Base-by-base conservation (phyloP, 2,329 filamentous ascomycete genomes). In the Sporothrix variecibatus region DNA sequence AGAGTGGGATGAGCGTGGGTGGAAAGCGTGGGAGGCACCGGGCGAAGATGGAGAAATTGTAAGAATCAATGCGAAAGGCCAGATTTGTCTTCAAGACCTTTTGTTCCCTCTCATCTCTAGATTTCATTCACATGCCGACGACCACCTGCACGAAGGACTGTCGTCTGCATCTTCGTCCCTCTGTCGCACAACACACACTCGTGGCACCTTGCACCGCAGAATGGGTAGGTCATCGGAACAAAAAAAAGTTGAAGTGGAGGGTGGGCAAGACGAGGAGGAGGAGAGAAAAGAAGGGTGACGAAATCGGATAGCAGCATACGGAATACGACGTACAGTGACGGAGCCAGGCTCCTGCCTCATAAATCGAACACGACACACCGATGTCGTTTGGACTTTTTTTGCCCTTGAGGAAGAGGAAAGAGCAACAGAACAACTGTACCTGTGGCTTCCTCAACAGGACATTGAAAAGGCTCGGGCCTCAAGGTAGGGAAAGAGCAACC, bases 131-230 rank as follows among this genome's bases (percentile, higher is more conserved):
- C 7, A 6, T 11, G 9, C 51, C 2, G 11, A 53, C 51, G n/a
- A 53, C 5, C 49, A 23, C 15, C n/a, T 51, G 17, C 20, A 56
- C 51, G 15, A 20, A 20, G 15, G 15, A 5, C 43, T 49, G n/a
- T 26, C 51, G 51, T 9, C 6, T 26, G 23, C 17, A 23, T 26
- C 62, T 20, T 17, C 23, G 38, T 65, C n/a, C 20, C n/a, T 46
- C 46, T 3, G 62, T 28, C 62, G 38, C 12, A 46, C 62, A 17
- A n/a, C 23, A 40, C 23, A 3, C 20, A 6, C 62, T 28, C 62
- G 60, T 69, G 46, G 7, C 20, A 73, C 72, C 34, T 34, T 43
- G 62, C 72, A 62, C 72, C 72, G 64, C 72, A 73, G 72, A 49
- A 34, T 49, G 40, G 43, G 15, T 20, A 64, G 65, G 72, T 73